Conservation (phyloP, 139 green algal genomes). For the Diplosphaera chodatii region DNA sequence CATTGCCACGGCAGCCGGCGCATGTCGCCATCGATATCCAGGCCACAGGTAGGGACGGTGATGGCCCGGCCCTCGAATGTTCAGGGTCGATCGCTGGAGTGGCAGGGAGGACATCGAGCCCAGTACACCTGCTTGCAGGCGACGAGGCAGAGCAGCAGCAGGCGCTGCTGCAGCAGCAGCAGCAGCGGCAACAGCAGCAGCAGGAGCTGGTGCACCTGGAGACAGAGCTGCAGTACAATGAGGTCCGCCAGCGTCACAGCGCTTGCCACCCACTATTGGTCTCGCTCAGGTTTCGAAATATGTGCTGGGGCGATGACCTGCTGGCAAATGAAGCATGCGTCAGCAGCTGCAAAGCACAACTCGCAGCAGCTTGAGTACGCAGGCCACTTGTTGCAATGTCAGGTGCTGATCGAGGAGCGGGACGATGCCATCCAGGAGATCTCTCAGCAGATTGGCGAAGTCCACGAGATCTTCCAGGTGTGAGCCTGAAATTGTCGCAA, state of each 20-base stretch:
- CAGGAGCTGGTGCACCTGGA: slow-evolving; percentile 45
- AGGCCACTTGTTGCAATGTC: slow-evolving; percentile 60
- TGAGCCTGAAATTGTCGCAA: too few species aligned
- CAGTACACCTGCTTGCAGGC: slow-evolving; percentile 5
- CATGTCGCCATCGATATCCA: background rate
- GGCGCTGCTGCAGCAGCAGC: slow-evolving; percentile 7
- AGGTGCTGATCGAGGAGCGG: slow-evolving; percentile 79
- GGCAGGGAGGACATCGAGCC: background rate
- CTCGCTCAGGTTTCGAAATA: too few species aligned
- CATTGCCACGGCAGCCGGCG: slow-evolving; percentile 34
- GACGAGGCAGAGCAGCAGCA: slow-evolving; percentile 9
- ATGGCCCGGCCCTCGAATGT: too few species aligned
- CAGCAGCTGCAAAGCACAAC: too few species aligned
- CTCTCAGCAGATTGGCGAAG: slow-evolving; percentile 48
- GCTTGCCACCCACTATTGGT: too few species aligned
- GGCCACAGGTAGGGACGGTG: too few species aligned
- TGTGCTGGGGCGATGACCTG: too few species aligned
- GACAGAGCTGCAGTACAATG: slow-evolving; percentile 62
- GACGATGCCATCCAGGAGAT: slow-evolving; percentile 68
- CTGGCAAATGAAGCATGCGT: too few species aligned
- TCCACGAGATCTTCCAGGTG: slow-evolving; percentile 43
- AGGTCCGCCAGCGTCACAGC: too few species aligned
- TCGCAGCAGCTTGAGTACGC: slow-evolving; percentile 31
- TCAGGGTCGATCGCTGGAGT: too few species aligned
- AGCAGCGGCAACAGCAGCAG: slow-evolving; percentile 9